phyloP scores from a whole-genome alignment of 305 asterid genomes.

The Ilex paraguariensis region DNA sequence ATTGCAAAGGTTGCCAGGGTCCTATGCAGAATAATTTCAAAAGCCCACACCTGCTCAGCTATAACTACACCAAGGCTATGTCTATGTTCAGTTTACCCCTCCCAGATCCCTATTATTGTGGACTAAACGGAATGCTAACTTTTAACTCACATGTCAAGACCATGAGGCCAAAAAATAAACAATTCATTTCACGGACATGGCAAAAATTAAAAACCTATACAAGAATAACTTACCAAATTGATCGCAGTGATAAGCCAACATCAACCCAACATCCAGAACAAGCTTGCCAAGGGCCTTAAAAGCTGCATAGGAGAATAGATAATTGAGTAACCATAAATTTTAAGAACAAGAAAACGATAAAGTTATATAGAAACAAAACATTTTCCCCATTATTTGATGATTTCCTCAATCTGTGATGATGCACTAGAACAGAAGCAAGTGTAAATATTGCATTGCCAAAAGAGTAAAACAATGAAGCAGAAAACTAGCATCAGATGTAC shows the following conservation, averaged over 20 bases:
- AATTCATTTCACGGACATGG: conserved; percentile 1
- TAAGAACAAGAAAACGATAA: conserved; percentile 7
- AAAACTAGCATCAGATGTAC: background rate
- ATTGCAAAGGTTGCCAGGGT: too few species aligned
- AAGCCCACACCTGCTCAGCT: too few species aligned
- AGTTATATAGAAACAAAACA: background rate
- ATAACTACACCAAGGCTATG: too few species aligned
- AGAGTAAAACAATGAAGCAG: too few species aligned
- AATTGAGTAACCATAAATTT: conserved; percentile 1
- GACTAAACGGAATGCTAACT: too few species aligned
- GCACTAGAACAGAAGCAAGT: background rate
- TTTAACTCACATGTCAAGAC: too few species aligned
- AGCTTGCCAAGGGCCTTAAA: conserved; percentile 87
- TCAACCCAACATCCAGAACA: conserved; percentile 87
- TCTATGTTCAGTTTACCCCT: too few species aligned
- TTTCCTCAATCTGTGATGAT: background rate
- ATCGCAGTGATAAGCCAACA: conserved; percentile 87
- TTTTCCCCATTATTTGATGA: background rate
- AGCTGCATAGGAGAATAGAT: conserved; percentile 32
- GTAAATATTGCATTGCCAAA: background rate
- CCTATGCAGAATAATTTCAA: too few species aligned
- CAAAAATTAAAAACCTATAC: background rate
- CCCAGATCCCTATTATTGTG: too few species aligned
- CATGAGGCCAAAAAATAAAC: background rate
- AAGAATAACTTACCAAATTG: conserved; percentile 48